A percentile compares a stretch with the other conserved stretches of the same genome.
Conservation (phyloP, 1,284 basidiomycete species). For the Sanghuangporus sanghuang region DNA sequence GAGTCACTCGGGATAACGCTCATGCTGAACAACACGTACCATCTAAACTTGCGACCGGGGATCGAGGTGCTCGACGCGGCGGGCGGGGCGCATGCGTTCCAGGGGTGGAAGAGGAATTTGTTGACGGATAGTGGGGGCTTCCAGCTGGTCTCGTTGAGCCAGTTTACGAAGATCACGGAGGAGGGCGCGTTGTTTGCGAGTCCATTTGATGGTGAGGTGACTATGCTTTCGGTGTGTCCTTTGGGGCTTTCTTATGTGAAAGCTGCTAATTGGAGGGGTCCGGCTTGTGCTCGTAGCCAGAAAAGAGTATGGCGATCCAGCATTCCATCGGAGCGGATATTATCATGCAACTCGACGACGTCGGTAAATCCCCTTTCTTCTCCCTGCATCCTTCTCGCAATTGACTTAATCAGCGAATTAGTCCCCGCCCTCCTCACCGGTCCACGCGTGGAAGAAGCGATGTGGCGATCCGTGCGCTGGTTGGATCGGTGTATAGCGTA, state of each 20-base stretch:
- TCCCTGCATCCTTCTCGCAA: not conserved
- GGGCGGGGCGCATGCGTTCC: slow-evolving; percentile 80
- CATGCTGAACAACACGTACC: slow-evolving; percentile 84
- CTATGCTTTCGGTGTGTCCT: slow-evolving; percentile 71
- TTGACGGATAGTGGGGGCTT: slow-evolving; percentile 88
- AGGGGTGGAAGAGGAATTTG: slow-evolving; percentile 79
- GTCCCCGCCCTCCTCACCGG: slow-evolving; percentile 72
- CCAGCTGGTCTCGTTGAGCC: slow-evolving; percentile 78
- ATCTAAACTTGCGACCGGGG: slow-evolving; percentile 76
- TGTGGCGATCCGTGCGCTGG: slow-evolving; percentile 79
- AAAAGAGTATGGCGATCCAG: slow-evolving; percentile 81
- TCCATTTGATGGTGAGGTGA: slow-evolving; percentile 77
- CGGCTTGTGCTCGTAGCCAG: slow-evolving; percentile 44
- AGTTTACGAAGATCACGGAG: slow-evolving; percentile 80
- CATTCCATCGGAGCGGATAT: slow-evolving; percentile 86
- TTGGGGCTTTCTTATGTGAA: not conserved
- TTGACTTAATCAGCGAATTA: slow-evolving; percentile 25
- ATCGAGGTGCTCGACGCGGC: slow-evolving; percentile 62
- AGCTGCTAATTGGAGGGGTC: not conserved
- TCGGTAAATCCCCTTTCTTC: slow-evolving; percentile 44
- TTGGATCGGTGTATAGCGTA: slow-evolving; percentile 77
- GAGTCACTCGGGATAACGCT: slow-evolving; percentile 74
- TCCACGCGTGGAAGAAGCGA: slow-evolving; percentile 77
- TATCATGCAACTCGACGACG: slow-evolving; percentile 89
- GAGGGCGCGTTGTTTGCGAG: slow-evolving; percentile 80